These are phyloP conservation scores for Saccharomycodes ludwigii DNA, from an alignment of 805 yeast genomes.

Conservation along the genomic window DNA sequence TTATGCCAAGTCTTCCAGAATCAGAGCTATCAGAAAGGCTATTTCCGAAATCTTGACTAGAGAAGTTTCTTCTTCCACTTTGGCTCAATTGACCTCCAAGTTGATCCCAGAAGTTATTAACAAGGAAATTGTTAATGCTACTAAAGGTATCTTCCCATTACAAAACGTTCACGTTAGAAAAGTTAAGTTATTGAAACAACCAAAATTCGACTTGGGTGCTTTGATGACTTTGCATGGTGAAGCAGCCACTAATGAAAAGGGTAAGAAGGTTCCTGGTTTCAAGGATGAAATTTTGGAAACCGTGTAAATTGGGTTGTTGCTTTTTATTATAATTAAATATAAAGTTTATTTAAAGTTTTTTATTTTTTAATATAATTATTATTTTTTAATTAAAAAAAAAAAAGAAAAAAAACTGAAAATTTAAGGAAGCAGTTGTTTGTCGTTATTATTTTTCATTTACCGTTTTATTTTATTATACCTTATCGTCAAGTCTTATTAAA, in stretches of 20 bases:
- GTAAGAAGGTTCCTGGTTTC: conserved; percentile 95
- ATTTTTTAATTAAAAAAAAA: not conserved
- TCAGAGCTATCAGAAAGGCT: conserved; percentile 95
- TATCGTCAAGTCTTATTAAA: not conserved
- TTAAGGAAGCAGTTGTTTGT: conserved; percentile 1
- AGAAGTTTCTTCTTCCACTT: conserved; percentile 89
- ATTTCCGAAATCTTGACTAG: conserved; percentile 93
- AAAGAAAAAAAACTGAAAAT: not conserved
- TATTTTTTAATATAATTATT: not conserved
- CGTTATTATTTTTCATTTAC: not conserved
- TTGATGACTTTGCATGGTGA: conserved; percentile 97
- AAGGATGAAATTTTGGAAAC: conserved; percentile 97
- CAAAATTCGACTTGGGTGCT: conserved; percentile 96
- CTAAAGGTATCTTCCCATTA: conserved; percentile 90
- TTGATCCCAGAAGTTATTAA: conserved; percentile 98
- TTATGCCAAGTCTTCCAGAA: conserved; percentile 94
- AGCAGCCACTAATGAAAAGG: conserved; percentile 85
- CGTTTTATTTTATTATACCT: not conserved
- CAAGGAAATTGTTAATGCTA: conserved; percentile 95
- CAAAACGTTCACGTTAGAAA: conserved; percentile 98
- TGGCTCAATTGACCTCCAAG: conserved; percentile 93
- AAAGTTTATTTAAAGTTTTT: conserved; percentile 2
- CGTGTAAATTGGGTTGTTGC: conserved; percentile 43
- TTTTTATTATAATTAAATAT: conserved; percentile 2
- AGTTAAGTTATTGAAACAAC: conserved; percentile 96